Base-by-base conservation (phyloP, 1,284 basidiomycete genomes). In the Naganishia cerealis region DNA sequence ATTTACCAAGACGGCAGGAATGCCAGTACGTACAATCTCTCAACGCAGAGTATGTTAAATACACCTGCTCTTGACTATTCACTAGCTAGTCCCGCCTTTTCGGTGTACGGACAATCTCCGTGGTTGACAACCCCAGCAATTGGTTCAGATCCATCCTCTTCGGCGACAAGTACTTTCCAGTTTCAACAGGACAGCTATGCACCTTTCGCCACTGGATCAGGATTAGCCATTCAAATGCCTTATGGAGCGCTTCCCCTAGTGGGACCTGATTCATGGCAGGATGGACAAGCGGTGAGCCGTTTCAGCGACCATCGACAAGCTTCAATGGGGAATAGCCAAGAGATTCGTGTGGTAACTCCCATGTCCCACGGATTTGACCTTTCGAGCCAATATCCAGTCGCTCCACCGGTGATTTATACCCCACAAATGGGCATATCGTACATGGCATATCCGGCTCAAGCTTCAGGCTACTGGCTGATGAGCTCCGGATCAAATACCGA, bases 1-100 rank as follows among this genome's bases (percentile, higher is more conserved):
- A 36, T 7, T 8, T 36, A 26, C 18, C 61, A 63, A 26, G 50
- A 63, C 6, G 26, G 36, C n/a, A 62, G 61, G 26, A 63, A 40
- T 40, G 21, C 42, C 50, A 63, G 39, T 29, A 26, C 50, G 8
- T 63, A 54, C n/a, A 52, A 52, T 40, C 24, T 42, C 38, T 52
- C 59, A 2, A 39, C 59, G 8, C 61, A 46, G 10, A 15, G n/a
- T n/a, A 39, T 38, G 10, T 29, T 54, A 12, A 55, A 42, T 26
- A 68, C 67, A 7, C 67, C 67, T 24, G 43, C 54, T 33, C 24
- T 68, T 3, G 67, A 68, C 1, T 68, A 46, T 43, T 68, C 67
- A 12, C 29, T 57, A 1, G 54, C 59, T 3, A 68, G 67, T 48
- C 67, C 67, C 24, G 67, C 48, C 9, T 57, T 57, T 43, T 67